Percentiles rank a stretch among this genome's conserved stretches.
phyloP scores from a whole-genome alignment of 202 grass and related monocot species.

The Zoysia matrella region DNA sequence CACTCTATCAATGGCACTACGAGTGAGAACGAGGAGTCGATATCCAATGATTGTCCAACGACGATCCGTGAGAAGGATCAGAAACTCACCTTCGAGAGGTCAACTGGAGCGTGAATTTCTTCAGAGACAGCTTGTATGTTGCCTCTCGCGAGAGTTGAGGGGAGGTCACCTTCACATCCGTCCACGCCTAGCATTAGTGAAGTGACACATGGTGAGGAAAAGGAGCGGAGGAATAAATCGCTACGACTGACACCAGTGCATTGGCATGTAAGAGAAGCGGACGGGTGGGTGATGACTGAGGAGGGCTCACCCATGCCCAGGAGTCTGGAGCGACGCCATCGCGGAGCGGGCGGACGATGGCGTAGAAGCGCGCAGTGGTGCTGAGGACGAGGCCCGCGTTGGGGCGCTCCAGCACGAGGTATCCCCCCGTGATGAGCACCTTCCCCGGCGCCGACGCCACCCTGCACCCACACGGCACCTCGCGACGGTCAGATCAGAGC shows the following conservation, averaged over 20 bases:
- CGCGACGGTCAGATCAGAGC: conserved; percentile 30
- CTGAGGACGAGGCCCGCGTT: conserved; percentile 88
- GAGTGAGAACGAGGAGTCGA: not conserved
- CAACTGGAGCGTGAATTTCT: conserved; percentile 69
- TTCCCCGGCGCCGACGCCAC: conserved; percentile 91
- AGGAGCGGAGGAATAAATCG: not conserved
- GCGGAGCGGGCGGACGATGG: conserved; percentile 69
- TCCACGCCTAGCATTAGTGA: conserved; percentile 64
- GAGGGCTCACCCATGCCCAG: conserved; percentile 78
- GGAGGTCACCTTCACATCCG: conserved; percentile 88
- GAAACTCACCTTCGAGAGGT: conserved; percentile 68
- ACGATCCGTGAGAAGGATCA: not conserved
- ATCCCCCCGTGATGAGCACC: conserved; percentile 87
- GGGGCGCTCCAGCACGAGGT: conserved; percentile 89
- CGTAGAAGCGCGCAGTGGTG: conserved; percentile 89
- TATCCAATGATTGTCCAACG: not conserved
- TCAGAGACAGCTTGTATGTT: conserved; percentile 79
- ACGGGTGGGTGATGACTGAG: not conserved
- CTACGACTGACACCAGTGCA: not conserved
- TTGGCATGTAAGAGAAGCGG: too few relatives aligned
- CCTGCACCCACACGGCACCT: conserved; percentile 47
- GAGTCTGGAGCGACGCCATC: conserved; percentile 62
- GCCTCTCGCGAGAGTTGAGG: conserved; percentile 80
- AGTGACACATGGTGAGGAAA: not conserved
- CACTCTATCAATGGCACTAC: not conserved